Evolutionary conservation across 257 asterid species (phyloP).

Genomic region (Solanum commersonii): DNA sequence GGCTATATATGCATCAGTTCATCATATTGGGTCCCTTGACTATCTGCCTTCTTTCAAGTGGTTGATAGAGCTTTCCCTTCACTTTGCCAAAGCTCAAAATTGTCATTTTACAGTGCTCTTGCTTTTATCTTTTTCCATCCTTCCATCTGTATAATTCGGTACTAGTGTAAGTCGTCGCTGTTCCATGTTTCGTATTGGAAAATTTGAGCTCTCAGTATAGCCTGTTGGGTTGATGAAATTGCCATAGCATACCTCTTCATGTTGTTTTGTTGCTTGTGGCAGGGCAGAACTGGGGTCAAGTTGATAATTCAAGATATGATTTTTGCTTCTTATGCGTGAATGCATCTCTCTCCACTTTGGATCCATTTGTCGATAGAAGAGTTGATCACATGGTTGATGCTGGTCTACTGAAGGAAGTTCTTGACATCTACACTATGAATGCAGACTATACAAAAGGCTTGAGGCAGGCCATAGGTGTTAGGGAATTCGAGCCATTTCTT

Average conservation of each 20-base stretch:
- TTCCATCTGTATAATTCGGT: neutral
- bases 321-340: conserved; percentile 83
- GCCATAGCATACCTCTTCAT: conserved; percentile 2
- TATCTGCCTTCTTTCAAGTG: neutral
- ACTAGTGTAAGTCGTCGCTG: neutral
- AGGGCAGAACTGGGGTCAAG: conserved; percentile 97
- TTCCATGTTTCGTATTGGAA: neutral
- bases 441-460: conserved; percentile 81
- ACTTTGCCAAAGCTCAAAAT: neutral
- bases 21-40: neutral
- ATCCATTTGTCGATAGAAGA: conserved; percentile 64
- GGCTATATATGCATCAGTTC: neutral
- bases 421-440: conserved; percentile 43
- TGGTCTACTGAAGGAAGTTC: conserved; percentile 72
- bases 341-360: conserved; percentile 73
- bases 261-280: conserved; percentile 44
- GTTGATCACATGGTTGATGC: conserved; percentile 71
- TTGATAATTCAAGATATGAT: conserved; percentile 54
- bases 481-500: conserved; percentile 69
- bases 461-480: conserved; percentile 88
- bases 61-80: neutral
- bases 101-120: neutral
- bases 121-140: neutral
- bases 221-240: neutral
- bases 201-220: neutral